Percentiles rank a stretch among this genome's conserved stretches.
Conservation (phyloP, 305 asterid genomes). For the Fraxinus baroniana region DNA sequence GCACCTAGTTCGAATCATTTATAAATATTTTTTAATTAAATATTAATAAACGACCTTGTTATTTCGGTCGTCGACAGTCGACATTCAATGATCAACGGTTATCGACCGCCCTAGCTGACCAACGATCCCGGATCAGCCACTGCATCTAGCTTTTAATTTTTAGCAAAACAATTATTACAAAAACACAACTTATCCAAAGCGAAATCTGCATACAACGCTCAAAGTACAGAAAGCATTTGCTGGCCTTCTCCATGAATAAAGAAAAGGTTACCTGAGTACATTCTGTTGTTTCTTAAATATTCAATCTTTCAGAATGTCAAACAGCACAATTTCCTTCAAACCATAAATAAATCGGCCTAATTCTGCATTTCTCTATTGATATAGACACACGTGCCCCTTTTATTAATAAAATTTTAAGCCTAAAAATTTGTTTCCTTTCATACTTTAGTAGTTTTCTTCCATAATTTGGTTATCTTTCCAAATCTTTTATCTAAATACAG, state of each 20-base stretch:
- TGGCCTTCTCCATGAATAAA: background rate
- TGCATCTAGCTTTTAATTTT: background rate
- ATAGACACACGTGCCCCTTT: background rate
- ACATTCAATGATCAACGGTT: background rate
- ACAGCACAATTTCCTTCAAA: background rate
- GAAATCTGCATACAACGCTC: background rate
- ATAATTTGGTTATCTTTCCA: background rate
- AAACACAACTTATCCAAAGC: background rate
- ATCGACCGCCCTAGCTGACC: background rate
- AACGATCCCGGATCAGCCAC: no score
- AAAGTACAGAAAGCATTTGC: background rate
- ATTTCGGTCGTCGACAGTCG: background rate
- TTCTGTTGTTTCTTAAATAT: background rate
- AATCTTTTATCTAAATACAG: background rate
- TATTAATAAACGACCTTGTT: background rate
- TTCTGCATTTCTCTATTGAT: background rate
- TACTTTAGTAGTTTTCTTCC: background rate
- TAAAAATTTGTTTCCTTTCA: background rate
- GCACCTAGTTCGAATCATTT: background rate
- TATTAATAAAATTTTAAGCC: background rate
- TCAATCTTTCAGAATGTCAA: background rate
- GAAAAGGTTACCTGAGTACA: background rate
- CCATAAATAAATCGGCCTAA: background rate
- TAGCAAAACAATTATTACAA: background rate
- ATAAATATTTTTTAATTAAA: no score